Conservation (phyloP, 1,284 basidiomycete genomes). For the Melampsora americana region DNA sequence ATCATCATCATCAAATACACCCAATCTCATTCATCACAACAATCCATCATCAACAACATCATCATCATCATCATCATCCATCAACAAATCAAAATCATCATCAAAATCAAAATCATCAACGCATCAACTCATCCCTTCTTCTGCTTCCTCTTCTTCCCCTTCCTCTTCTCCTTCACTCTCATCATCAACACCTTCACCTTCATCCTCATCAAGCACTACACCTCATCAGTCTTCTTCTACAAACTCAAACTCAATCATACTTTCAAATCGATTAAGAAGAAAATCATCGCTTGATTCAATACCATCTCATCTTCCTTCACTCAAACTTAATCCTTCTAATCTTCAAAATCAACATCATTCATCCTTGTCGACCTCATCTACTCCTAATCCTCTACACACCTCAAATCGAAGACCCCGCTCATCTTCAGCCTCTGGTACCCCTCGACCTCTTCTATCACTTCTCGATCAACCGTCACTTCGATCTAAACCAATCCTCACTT, state of each 20-base stretch:
- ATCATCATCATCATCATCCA: too few relatives aligned
- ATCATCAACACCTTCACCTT: neutral
- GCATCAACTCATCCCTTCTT: neutral
- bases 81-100: neutral
- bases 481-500: constrained; percentile 7
- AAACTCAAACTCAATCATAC: neutral
- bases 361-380: too few relatives aligned
- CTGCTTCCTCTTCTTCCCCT: too few relatives aligned
- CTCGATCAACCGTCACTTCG: constrained; percentile 8
- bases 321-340: neutral
- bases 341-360: too few relatives aligned
- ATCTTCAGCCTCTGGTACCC: neutral
- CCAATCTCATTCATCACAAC: neutral
- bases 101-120: neutral
- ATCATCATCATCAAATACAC: neutral
- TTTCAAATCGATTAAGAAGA: neutral
- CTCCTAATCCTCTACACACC: too few relatives aligned
- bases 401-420: constrained; percentile 27
- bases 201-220: neutral
- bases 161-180: constrained; percentile 6
- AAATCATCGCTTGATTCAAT: neutral
- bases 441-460: constrained; percentile 10
- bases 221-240: neutral
- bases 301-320: neutral
- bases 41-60: neutral